Evolutionary conservation across 2,329 filamentous ascomycete genomes (phyloP), one percentile per base, ranked within the genome.

Genomic region (Hypoxylon sp.): DNA sequence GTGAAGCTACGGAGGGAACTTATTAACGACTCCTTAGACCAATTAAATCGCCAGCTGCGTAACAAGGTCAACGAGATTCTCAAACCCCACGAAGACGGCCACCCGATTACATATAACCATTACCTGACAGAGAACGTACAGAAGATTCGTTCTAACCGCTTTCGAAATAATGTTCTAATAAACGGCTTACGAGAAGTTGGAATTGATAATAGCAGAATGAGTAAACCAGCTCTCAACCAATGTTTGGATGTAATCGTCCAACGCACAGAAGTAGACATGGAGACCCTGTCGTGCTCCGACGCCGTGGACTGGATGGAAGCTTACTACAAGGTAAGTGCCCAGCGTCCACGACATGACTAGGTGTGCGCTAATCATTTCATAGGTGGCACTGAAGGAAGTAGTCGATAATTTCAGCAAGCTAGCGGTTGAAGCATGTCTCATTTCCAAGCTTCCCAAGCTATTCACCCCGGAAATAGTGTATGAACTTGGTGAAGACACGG

Each of bases 61-160:
- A 43, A 15, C 20, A 76, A 77, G 61, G 51, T 73, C 1, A 44
- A 57, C 5, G 73, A 76, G 53, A 50, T 79, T 1, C 20, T 78
- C 7, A 53, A 44, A 8, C 70, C 71, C 2, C 72, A 77, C 49
- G 30, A 63, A 3, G 58, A 66, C 1, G 60, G 68, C 0, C 78
- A 80, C 55, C 77, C 79, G 0, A 79, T 81, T 34, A 80, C 78
- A 0, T 80, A 80, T 59, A 78, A 81, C 54, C 72, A 76, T 47
- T 71, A 77, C 43, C 65, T 80, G 2, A 77, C 73, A 0, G 73
- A 78, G 6, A 76, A 64, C 1, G 66, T 80, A 1, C 73, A 78
- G 50, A 72, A 74, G 26, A 69, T 70, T 17, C 72, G 72, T 2
- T 50, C 19, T 6, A 32, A 11, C 10, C 60, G 32, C 15, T 24